Evolutionary conservation across 192 early-diverging fungal species (phyloP).

Genomic region (Obelidium mucronatum): DNA sequence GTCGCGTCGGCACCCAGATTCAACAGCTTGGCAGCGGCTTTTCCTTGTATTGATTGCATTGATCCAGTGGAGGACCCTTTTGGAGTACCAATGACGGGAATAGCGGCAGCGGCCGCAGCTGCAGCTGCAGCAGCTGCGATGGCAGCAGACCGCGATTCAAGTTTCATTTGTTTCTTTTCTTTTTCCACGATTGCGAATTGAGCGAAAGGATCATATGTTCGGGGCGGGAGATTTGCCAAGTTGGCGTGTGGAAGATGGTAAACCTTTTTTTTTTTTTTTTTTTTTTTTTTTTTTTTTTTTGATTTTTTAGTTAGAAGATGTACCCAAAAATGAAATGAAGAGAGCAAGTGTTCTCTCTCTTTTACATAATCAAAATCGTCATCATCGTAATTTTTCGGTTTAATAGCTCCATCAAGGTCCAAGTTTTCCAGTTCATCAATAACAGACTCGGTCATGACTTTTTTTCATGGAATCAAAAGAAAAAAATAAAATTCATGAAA

Average conservation of each 20-base stretch:
- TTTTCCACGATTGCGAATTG: slow-evolving; percentile 27
- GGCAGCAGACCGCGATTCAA: too few species aligned
- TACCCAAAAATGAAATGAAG: too few species aligned
- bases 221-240: slow-evolving; percentile 38
- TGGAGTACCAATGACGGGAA: background rate
- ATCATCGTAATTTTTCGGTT: slow-evolving; percentile 48
- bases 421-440: slow-evolving; percentile 60
- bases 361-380: slow-evolving; percentile 59
- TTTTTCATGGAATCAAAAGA: too few species aligned
- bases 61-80: slow-evolving; percentile 18
- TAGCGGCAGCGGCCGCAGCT: background rate
- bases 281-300: background rate
- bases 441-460: slow-evolving; percentile 57
- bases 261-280: slow-evolving; percentile 18
- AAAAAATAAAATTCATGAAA: slow-evolving; percentile 11
- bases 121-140: too few species aligned
- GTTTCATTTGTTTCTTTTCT: slow-evolving; percentile 22
- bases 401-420: slow-evolving; percentile 52
- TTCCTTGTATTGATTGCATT: slow-evolving; percentile 27
- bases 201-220: slow-evolving; percentile 49
- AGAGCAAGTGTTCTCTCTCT: slow-evolving; percentile 37
- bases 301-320: slow-evolving; percentile 8
- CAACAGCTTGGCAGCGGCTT: slow-evolving; percentile 25
- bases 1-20: slow-evolving; percentile 17
- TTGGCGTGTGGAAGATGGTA: slow-evolving; percentile 60